These are phyloP conservation scores for Stachybotrys echinatus DNA, from an alignment of 2,329 filamentous ascomycete species.

Conservation along the genomic window DNA sequence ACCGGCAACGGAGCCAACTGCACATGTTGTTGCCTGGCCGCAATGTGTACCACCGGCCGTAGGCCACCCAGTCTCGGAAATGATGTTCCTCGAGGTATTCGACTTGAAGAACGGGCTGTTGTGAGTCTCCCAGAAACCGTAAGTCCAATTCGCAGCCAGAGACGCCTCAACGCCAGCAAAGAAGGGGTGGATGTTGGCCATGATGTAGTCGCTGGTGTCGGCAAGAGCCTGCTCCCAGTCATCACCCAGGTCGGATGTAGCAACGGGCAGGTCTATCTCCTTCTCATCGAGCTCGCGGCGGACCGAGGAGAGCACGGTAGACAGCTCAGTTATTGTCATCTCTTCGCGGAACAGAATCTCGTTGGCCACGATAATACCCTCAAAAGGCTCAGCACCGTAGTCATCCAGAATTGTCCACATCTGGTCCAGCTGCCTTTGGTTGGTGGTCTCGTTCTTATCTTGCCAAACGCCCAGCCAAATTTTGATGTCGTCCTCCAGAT, in stretches of 20 bases:
- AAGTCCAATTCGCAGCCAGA: conserved; percentile 74
- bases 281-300: conserved; percentile 59
- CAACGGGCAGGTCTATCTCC: conserved; percentile 67
- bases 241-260: conserved; percentile 83
- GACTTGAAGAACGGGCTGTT: conserved; percentile 61
- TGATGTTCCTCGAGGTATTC: conserved; percentile 65
- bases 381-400: conserved; percentile 66
- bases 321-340: conserved; percentile 60
- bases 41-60: conserved; percentile 76
- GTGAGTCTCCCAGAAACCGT: conserved; percentile 69
- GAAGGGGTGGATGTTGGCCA: conserved; percentile 97
- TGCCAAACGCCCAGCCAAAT: conserved; percentile 96
- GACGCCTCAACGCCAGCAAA: conserved; percentile 72
- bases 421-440: conserved; percentile 71
- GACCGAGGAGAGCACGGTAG: conserved; percentile 60
- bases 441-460: conserved; percentile 77
- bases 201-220: conserved; percentile 72
- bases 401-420: conserved; percentile 79
- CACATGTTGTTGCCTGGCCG: conserved; percentile 51
- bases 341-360: conserved; percentile 74
- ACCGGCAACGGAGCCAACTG: conserved; percentile 68
- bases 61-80: conserved; percentile 91
- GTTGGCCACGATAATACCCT: conserved; percentile 77
- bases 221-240: conserved; percentile 75
- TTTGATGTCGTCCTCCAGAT: conserved; percentile 68